phyloP scores from a whole-genome alignment of 2,329 filamentous ascomycete species.

The Hypoxylon rubiginosum region DNA sequence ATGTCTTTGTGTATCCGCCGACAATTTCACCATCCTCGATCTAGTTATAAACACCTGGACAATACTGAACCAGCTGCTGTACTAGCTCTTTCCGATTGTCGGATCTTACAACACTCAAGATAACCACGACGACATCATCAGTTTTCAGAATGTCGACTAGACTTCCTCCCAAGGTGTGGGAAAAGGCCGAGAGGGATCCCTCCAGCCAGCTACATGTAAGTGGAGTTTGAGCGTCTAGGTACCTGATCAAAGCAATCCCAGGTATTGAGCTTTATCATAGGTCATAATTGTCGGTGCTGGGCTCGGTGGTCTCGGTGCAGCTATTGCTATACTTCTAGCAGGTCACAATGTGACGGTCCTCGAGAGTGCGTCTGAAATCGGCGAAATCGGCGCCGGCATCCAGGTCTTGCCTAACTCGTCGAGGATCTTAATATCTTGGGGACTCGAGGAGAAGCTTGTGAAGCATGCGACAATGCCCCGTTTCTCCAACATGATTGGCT shows the following conservation, averaged over 20 bases:
- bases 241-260: conserved; percentile 18
- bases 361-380: conserved; percentile 61
- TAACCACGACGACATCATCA: conserved; percentile 1
- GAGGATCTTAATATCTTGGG: conserved; percentile 63
- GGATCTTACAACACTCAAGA: not conserved
- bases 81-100: not conserved
- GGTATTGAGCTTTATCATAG: conserved; percentile 43
- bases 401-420: conserved; percentile 64
- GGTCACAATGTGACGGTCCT: conserved; percentile 64
- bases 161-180: conserved; percentile 22
- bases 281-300: conserved; percentile 69
- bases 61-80: not conserved
- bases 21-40: not conserved
- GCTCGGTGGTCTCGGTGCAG: conserved; percentile 65
- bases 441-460: conserved; percentile 58
- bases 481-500: conserved; percentile 64
- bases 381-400: conserved; percentile 65
- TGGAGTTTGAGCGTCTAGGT: conserved; percentile 16
- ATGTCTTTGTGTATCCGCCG: not conserved
- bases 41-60: not conserved
- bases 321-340: conserved; percentile 60
- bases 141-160: conserved; percentile 31
- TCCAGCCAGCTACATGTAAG: conserved; percentile 43
- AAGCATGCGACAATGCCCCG: conserved; percentile 58
- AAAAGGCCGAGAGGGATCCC: conserved; percentile 38